phyloP scores from a whole-genome alignment of 208 protist genomes.

The Crithidia sp. region DNA sequence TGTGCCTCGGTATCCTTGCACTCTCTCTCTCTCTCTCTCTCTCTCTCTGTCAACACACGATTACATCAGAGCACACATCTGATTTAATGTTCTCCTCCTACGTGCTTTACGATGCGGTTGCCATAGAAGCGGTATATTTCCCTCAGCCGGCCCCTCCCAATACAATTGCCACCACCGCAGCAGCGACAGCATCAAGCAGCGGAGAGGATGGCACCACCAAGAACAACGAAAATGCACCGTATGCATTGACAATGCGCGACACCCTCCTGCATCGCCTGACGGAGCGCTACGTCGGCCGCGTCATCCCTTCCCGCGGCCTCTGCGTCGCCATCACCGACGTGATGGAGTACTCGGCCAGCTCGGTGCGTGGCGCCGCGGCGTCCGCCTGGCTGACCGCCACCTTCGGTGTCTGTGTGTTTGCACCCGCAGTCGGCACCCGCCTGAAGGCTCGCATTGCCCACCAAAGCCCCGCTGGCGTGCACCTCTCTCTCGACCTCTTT shows the following conservation, averaged over 20 bases:
- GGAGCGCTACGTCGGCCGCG: conserved; percentile 82
- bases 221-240: conserved; percentile 14
- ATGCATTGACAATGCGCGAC: conserved; percentile 47
- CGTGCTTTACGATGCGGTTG: conserved; percentile 72
- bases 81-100: conserved; percentile 66
- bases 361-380: conserved; percentile 55
- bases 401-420: conserved; percentile 76
- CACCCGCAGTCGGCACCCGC: conserved; percentile 52
- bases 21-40: no score
- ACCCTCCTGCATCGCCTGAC: conserved; percentile 78
- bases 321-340: conserved; percentile 75
- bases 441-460: conserved; percentile 61
- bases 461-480: conserved; percentile 48
- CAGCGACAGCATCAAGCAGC: background rate
- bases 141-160: conserved; percentile 13
- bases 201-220: background rate
- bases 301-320: conserved; percentile 64
- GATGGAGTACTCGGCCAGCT: conserved; percentile 52
- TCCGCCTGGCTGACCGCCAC: conserved; percentile 74
- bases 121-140: conserved; percentile 87
- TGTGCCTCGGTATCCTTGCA: no score
- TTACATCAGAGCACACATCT: background rate
- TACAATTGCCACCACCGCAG: background rate
- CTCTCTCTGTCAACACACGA: background rate
- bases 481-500: conserved; percentile 71